Percentiles rank a stretch among this genome's conserved stretches.
These are phyloP conservation scores for Venturia nashicola DNA, from an alignment of 2,329 filamentous ascomycete species.

Conservation along the genomic window DNA sequence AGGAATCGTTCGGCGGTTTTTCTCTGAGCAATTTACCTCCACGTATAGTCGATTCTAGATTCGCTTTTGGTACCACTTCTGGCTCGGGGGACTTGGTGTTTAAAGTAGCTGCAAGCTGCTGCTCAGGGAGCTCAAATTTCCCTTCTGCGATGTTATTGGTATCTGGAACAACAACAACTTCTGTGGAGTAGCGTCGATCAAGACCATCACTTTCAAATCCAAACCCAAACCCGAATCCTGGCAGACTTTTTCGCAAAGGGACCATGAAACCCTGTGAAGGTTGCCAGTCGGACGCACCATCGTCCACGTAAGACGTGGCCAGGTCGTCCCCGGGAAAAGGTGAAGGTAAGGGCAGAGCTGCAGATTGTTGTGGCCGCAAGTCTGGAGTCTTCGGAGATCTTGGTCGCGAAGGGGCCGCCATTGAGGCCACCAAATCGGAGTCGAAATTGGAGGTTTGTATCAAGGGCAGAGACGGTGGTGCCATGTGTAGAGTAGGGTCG, in stretches of 20 bases:
- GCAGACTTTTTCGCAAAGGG: not conserved
- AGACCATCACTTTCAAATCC: constrained; percentile 7
- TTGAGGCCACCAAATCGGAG: not conserved
- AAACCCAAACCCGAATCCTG: constrained; percentile 7
- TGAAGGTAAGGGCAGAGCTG: constrained; percentile 20
- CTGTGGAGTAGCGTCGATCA: not conserved
- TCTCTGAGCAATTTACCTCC: not conserved
- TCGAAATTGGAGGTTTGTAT: not conserved
- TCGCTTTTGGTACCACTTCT: not conserved
- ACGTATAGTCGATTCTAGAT: not conserved
- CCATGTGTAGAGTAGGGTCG: not conserved
- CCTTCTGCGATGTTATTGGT: not conserved
- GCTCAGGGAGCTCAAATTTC: not conserved
- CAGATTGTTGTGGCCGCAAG: constrained; percentile 18
- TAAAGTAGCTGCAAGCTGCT: not conserved
- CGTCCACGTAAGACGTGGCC: constrained; percentile 7
- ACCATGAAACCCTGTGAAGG: not conserved
- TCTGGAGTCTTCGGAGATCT: constrained; percentile 18
- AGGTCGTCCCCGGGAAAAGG: constrained; percentile 17
- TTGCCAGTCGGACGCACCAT: not conserved
- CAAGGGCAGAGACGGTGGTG: not conserved
- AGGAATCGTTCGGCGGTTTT: not conserved
- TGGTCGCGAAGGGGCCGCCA: constrained; percentile 2
- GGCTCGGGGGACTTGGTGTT: not conserved
- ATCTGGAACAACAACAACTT: not conserved